These are phyloP conservation scores for Starmerella vitae DNA, from an alignment of 805 yeast species.

Conservation along the genomic window DNA sequence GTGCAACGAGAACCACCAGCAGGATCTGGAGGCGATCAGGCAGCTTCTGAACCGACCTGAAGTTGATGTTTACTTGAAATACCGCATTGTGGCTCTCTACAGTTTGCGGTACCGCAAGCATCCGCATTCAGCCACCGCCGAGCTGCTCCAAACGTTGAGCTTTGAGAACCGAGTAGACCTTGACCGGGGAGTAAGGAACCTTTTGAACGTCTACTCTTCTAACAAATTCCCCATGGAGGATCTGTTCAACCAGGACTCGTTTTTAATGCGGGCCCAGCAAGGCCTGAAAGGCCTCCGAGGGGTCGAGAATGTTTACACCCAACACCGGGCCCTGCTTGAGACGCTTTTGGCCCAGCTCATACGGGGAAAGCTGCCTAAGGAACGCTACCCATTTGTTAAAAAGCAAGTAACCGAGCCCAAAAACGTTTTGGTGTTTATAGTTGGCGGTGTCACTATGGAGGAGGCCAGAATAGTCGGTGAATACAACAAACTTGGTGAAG, in stretches of 20 bases:
- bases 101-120: conserved; percentile 54
- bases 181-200: conserved; percentile 33
- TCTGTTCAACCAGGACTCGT: conserved; percentile 28
- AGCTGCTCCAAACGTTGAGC: conserved; percentile 30
- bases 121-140: conserved; percentile 33
- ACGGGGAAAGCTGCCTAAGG: conserved; percentile 31
- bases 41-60: conserved; percentile 35
- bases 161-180: conserved; percentile 22
- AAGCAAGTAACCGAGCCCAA: conserved; percentile 25
- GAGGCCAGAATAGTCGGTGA: conserved; percentile 76
- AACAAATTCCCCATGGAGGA: conserved; percentile 33
- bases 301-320: conserved; percentile 60
- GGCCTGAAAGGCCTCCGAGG: conserved; percentile 32
- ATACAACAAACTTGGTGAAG: conserved; percentile 39
- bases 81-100: conserved; percentile 62
- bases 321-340: conserved; percentile 67
- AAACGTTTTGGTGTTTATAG: conserved; percentile 31
- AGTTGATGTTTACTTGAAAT: conserved; percentile 42
- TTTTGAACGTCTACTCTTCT: conserved; percentile 31
- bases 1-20: conserved; percentile 44
- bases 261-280: conserved; percentile 31
- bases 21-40: conserved; percentile 45
- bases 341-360: conserved; percentile 32
- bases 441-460: conserved; percentile 88
- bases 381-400: conserved; percentile 35